Evolutionary conservation across 179 eudicot genomes (phyloP).

Genomic region (Carnegiea gigantea): DNA sequence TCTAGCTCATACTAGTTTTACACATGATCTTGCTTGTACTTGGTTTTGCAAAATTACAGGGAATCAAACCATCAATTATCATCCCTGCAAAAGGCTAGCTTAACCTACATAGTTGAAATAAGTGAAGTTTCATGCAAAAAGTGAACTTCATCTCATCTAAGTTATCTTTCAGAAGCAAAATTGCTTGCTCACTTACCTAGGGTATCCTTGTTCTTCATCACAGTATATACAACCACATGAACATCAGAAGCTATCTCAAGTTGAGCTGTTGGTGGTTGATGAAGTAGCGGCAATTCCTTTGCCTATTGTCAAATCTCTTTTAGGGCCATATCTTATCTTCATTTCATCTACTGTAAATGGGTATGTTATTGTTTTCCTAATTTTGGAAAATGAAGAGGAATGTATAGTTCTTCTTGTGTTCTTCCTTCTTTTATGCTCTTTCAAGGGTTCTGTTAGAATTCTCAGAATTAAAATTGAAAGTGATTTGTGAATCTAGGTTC

Average conservation of each 20-base stretch:
- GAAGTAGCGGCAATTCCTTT: conserved; percentile 52
- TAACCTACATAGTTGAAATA: neutral
- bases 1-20: neutral
- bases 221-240: conserved; percentile 30
- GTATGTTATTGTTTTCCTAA: conserved; percentile 35
- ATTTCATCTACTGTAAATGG: conserved; percentile 95
- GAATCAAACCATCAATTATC: too few species aligned
- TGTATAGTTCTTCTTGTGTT: neutral
- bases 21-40: too few species aligned
- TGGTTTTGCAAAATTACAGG: too few species aligned
- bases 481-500: neutral
- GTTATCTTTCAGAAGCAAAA: too few species aligned
- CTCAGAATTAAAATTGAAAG: neutral
- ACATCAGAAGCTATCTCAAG: conserved; percentile 73
- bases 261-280: too few species aligned
- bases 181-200: too few species aligned
- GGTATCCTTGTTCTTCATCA: conserved; percentile 24
- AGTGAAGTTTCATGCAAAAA: too few species aligned
- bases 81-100: too few species aligned
- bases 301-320: conserved; percentile 81
- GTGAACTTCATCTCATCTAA: too few species aligned
- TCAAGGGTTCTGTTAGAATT: neutral
- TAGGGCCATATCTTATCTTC: conserved; percentile 92
- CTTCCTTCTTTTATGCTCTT: neutral
- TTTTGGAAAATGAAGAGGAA: neutral